Conservation (phyloP, 2,329 filamentous ascomycete genomes). For the Aspergillus pseudotamarii region DNA sequence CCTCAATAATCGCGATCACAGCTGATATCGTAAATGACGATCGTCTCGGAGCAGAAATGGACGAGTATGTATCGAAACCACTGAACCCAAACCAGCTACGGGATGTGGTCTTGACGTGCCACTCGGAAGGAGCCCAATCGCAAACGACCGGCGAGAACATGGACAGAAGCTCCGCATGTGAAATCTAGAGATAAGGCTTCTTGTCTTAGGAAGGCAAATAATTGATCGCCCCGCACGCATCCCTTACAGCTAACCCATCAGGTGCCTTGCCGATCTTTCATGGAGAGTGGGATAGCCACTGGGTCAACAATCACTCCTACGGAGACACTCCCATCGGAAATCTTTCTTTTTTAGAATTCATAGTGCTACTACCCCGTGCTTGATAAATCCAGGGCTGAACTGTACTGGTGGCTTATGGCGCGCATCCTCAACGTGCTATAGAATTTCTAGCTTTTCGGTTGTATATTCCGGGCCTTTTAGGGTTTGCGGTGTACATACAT, state of each 20-base stretch:
- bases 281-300: neutral
- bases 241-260: neutral
- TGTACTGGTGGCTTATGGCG: neutral
- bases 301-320: neutral
- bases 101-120: neutral
- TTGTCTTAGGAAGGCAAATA: neutral
- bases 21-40: neutral
- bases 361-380: neutral
- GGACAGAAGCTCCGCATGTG: neutral
- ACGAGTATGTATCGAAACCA: neutral
- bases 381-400: neutral
- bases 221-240: neutral
- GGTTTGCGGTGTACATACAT: too few species aligned
- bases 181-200: neutral
- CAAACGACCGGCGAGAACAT: neutral
- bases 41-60: neutral
- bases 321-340: neutral
- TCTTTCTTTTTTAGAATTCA: neutral
- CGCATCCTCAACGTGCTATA: neutral
- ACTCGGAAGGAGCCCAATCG: neutral
- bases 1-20: neutral
- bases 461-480: too few species aligned
- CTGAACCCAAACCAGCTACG: neutral
- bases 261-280: too few species aligned
- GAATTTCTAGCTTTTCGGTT: too few species aligned